Percentiles rank a stretch among this genome's conserved stretches.
Conservation (phyloP, 2,329 filamentous ascomycete species). For the Plectosphaerella plurivora region DNA sequence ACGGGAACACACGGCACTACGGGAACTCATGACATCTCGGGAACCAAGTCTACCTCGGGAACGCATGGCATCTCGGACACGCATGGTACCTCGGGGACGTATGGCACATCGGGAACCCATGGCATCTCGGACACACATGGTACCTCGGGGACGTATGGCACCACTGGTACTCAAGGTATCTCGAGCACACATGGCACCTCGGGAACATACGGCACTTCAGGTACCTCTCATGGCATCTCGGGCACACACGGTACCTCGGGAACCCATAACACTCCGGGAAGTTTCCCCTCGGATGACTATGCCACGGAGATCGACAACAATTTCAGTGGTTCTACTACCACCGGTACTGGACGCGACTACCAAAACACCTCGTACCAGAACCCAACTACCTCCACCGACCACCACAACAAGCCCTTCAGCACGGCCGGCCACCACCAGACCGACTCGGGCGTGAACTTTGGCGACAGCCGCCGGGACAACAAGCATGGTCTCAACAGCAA, state of each 20-base stretch:
- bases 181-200: no score
- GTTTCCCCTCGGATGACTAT: constrained; percentile 7
- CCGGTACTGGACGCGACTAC: not conserved
- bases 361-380: not conserved
- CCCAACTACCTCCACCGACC: not conserved
- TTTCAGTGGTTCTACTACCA: not conserved
- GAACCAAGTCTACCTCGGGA: no score
- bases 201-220: no score
- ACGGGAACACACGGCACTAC: not conserved
- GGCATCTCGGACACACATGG: no score
- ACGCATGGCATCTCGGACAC: no score
- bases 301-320: not conserved
- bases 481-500: not conserved
- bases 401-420: constrained; percentile 5
- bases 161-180: no score
- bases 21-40: no score
- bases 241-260: no score
- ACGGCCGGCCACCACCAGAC: constrained; percentile 1
- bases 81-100: no score
- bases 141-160: no score
- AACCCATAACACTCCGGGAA: constrained; percentile 4
- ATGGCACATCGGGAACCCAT: no score
- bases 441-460: not conserved
- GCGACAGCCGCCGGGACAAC: not conserved
- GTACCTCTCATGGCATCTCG: no score